A percentile compares a stretch with the other conserved stretches of the same genome.
Conservation (phyloP, 257 asterid genomes). For the Nicotiana benthamiana region DNA sequence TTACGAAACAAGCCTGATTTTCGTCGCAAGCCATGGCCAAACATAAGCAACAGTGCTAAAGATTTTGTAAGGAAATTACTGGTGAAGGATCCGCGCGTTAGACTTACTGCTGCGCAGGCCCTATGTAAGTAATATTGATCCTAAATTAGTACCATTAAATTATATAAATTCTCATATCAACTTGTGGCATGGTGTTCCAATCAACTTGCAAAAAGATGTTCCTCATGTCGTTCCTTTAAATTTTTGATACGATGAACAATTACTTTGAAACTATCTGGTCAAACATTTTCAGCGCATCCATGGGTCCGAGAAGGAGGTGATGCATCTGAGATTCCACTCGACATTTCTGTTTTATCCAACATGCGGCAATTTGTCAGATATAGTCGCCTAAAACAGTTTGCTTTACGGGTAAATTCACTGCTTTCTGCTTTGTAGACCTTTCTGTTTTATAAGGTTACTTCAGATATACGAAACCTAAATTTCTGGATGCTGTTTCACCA, state of each 20-base stretch:
- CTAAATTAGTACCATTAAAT: background rate
- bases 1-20: conserved; percentile 91
- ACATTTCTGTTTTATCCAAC: conserved; percentile 66
- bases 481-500: background rate
- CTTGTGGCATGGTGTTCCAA: background rate
- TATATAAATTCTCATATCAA: background rate
- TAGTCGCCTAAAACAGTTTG: conserved; percentile 72
- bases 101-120: conserved; percentile 99
- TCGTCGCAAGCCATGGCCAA: conserved; percentile 97
- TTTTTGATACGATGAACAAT: background rate
- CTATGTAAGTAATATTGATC: conserved; percentile 48
- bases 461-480: background rate
- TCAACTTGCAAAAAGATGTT: background rate
- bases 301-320: conserved; percentile 91
- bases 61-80: conserved; percentile 90
- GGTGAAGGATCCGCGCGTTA: conserved; percentile 87
- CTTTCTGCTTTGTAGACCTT: background rate
- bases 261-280: background rate
- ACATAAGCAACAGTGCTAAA: conserved; percentile 78
- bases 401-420: conserved; percentile 47
- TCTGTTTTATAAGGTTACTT: background rate
- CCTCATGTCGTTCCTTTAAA: background rate
- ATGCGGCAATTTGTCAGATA: conserved; percentile 76
- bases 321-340: conserved; percentile 80
- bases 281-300: conserved; percentile 54